phyloP scores from a whole-genome alignment of 2,329 filamentous ascomycete genomes.

The Nothopassalora personata region DNA sequence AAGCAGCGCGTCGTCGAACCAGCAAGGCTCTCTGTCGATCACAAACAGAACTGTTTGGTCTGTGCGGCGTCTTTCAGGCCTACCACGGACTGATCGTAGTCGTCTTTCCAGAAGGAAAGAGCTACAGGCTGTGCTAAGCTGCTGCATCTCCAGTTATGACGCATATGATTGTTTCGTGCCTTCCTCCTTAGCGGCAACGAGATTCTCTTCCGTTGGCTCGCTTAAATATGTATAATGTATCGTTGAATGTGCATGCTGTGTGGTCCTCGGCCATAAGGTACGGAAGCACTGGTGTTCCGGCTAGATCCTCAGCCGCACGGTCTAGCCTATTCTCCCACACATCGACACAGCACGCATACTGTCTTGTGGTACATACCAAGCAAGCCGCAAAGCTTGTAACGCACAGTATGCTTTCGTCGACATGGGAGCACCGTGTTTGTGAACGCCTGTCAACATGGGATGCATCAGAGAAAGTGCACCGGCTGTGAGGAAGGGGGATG shows the following conservation, averaged over 20 bases:
- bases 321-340: neutral
- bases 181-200: neutral
- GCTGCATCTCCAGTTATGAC: slow-evolving; percentile 9
- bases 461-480: neutral
- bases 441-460: neutral
- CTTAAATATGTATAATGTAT: neutral
- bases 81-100: neutral
- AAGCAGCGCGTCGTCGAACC: neutral
- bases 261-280: neutral
- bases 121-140: slow-evolving; percentile 9
- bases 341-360: neutral
- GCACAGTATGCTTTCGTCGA: too few species aligned
- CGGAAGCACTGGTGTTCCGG: neutral
- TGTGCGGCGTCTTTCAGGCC: neutral
- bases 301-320: too few species aligned
- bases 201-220: neutral
- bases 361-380: too few species aligned
- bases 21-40: neutral
- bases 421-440: too few species aligned
- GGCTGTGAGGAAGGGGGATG: neutral
- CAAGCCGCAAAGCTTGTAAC: too few species aligned
- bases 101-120: slow-evolving; percentile 8
- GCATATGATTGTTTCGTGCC: neutral
- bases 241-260: too few species aligned
- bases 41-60: neutral